Conservation (phyloP, 129 eudicot genomes). For the Escallonia rubra region DNA sequence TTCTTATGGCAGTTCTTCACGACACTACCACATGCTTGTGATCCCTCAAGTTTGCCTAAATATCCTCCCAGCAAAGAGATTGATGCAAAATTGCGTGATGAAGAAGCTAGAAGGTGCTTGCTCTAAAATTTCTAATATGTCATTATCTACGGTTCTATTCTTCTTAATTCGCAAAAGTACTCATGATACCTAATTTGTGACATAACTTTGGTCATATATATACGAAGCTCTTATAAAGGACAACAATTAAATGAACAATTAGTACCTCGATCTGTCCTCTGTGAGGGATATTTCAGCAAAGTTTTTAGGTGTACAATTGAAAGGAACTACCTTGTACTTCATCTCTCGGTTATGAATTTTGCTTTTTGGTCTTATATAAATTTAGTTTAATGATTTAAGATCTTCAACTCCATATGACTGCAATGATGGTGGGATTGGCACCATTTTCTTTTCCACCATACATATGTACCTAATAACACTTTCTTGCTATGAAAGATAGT, state of each 20-base stretch:
- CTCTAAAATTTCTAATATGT: conserved; percentile 4
- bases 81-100: conserved; percentile 80
- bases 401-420: too few species aligned
- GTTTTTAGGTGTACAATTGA: too few species aligned
- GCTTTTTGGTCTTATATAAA: too few species aligned
- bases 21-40: conserved; percentile 67
- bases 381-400: too few species aligned
- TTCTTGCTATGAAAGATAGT: conserved; percentile 6
- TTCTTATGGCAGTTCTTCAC: conserved; percentile 58
- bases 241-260: neutral
- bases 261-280: neutral
- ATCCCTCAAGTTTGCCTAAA: conserved; percentile 75
- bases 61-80: conserved; percentile 98
- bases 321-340: too few species aligned
- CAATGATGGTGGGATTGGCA: too few species aligned
- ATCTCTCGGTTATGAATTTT: too few species aligned
- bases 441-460: neutral
- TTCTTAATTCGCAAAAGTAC: neutral
- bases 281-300: too few species aligned
- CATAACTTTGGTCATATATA: neutral
- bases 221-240: neutral
- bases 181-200: neutral
- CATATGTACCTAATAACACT: neutral
- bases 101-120: conserved; percentile 69
- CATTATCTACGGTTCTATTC: neutral